Base-by-base conservation (phyloP, 2,329 filamentous ascomycete species). In the Aspergillaceae sp. region DNA sequence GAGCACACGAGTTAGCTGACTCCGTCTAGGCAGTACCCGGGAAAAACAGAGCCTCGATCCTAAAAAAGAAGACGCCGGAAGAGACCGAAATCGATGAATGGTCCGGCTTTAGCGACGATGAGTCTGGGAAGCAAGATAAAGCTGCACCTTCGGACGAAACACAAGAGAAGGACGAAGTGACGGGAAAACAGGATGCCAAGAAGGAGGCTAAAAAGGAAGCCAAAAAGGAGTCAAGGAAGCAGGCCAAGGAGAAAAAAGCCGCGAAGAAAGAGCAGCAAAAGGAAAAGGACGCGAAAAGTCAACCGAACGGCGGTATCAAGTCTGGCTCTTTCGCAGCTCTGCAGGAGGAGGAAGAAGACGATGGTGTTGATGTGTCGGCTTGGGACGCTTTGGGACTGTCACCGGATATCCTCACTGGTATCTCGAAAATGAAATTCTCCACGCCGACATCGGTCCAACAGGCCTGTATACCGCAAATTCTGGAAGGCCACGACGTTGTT, bases 401-500 rank as follows among this genome's bases (percentile, higher is more conserved):
- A 1, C 74, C 84, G 0, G 75, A 79, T 43, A 78, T 86, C 0
- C 71, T 95, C 11, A 80, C 82, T 1, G 80, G 87, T 10, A 72
- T 98, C 30, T 83, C 87, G 2, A 85, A 82, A 55, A 73, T 97
- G 50, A 85, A 84, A 48, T 97, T 97, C 62, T 63, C 77, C 4
- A 82, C 80, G 48, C 92, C 92, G 1, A 96, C 90, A 0, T 69
- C 78, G 0, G 95, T 98, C 48, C 92, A 98, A 64, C 69, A 75
- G 19, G 75, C 80, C 32, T 75, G 87, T 1, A 94, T 98, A 56
- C 90, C 92, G 0, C 78, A 86, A 44, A 86, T 96, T 40, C 64
- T 91, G 19, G 79, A 80, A 4, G 91, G 91, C 0, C 86, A 87
- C 62, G 91, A 98, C 66, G 84, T 97, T 10, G 86, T 98, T 52